Percentiles rank a stretch among this genome's conserved stretches.
Conservation (phyloP, 2,329 filamentous ascomycete species). For the Teratosphaeria epicoccoides region DNA sequence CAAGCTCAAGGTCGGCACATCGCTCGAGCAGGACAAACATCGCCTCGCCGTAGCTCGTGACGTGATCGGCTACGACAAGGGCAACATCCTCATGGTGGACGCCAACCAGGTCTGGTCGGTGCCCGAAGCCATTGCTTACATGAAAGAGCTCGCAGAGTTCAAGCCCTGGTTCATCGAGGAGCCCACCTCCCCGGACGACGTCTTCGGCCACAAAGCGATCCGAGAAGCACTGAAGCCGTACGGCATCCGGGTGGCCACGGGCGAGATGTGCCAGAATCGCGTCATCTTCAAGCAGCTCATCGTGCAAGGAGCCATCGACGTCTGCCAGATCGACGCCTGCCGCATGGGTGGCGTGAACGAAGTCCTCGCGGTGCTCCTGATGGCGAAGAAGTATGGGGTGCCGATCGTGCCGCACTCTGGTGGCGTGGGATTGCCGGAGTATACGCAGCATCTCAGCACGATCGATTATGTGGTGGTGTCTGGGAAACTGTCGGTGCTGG, state of each 20-base stretch:
- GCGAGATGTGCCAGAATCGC: slow-evolving; percentile 92
- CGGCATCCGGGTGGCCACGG: slow-evolving; percentile 75
- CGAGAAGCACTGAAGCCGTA: slow-evolving; percentile 65
- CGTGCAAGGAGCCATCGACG: slow-evolving; percentile 66
- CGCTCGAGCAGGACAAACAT: slow-evolving; percentile 58
- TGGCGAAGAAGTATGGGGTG: slow-evolving; percentile 68
- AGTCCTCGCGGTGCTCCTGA: slow-evolving; percentile 76
- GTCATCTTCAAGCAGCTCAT: slow-evolving; percentile 91
- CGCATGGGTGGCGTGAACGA: slow-evolving; percentile 85
- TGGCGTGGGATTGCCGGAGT: slow-evolving; percentile 82
- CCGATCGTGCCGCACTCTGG: slow-evolving; percentile 84
- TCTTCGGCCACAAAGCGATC: slow-evolving; percentile 77
- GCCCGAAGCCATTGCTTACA: slow-evolving; percentile 76
- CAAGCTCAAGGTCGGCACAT: slow-evolving; percentile 78
- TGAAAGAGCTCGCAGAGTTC: slow-evolving; percentile 71
- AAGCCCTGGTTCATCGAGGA: slow-evolving; percentile 93
- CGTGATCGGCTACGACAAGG: slow-evolving; percentile 70
- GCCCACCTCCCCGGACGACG: slow-evolving; percentile 80
- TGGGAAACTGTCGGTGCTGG: slow-evolving; percentile 64
- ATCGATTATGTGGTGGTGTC: slow-evolving; percentile 86
- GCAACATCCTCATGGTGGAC: slow-evolving; percentile 83
- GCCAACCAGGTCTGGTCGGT: slow-evolving; percentile 88
- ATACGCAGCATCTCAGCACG: slow-evolving; percentile 84
- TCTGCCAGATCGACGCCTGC: slow-evolving; percentile 85
- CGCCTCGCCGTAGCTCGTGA: slow-evolving; percentile 64